Percentiles rank a stretch among this genome's conserved stretches.
These are phyloP conservation scores for Stagonosporopsis cucurbitacearum DNA, from an alignment of 2,329 filamentous ascomycete species.

Conservation along the genomic window DNA sequence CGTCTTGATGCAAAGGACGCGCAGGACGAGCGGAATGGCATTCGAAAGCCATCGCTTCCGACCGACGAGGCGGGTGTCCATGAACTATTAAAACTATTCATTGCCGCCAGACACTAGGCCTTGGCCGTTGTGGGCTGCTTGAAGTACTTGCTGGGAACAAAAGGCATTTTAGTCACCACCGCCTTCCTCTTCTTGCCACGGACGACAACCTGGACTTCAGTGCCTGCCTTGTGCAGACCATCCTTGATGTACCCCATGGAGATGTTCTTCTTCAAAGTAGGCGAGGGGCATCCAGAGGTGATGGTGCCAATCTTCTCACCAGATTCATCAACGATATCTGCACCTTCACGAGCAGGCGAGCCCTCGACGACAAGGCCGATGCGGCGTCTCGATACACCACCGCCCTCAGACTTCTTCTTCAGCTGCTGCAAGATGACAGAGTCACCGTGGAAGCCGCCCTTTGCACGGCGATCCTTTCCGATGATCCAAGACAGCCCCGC, in stretches of 20 bases:
- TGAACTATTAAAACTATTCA: background rate
- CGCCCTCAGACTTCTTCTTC: slow-evolving; percentile 73
- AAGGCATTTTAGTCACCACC: slow-evolving; percentile 86
- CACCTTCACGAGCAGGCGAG: slow-evolving; percentile 88
- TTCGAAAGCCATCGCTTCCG: background rate
- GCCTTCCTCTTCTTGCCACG: slow-evolving; percentile 78
- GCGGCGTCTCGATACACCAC: slow-evolving; percentile 73
- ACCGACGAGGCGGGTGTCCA: background rate
- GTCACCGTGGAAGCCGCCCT: slow-evolving; percentile 83
- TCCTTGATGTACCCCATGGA: slow-evolving; percentile 92
- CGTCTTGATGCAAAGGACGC: slow-evolving; percentile 60
- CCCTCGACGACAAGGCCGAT: slow-evolving; percentile 84
- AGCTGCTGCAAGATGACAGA: slow-evolving; percentile 79
- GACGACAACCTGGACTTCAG: slow-evolving; percentile 78
- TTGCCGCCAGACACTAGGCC: slow-evolving; percentile 20
- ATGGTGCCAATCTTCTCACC: slow-evolving; percentile 76
- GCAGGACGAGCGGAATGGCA: background rate
- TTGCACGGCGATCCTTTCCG: slow-evolving; percentile 73
- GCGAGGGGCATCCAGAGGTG: slow-evolving; percentile 90
- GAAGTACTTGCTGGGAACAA: slow-evolving; percentile 80
- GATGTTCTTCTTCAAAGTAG: slow-evolving; percentile 86
- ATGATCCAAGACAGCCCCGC: slow-evolving; percentile 80
- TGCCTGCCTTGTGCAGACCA: slow-evolving; percentile 82
- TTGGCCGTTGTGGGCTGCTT: slow-evolving; percentile 38
- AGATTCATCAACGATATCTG: slow-evolving; percentile 71